Base-by-base conservation (phyloP, 1,139 yeast genomes). In the Candida neerlandica region DNA sequence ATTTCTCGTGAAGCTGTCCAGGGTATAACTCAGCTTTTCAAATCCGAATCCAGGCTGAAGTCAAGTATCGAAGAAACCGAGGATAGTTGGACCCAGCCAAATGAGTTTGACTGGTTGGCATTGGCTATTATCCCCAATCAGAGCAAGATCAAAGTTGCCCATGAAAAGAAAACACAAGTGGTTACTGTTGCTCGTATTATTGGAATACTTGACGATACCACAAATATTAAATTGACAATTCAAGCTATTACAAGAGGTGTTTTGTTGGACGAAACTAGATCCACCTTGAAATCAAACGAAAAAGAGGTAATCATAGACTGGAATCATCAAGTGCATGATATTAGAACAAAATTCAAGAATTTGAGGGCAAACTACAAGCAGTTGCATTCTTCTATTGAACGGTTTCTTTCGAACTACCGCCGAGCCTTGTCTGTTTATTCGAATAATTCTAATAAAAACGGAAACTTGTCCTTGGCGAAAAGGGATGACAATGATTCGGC, bases 171-270 rank as follows among this genome's bases (percentile, higher is more conserved):
- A 16, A 44, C 49, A 23, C 59, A 66, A 11, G 69, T 69, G 1
- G 77, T 73, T 9, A 81, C 86, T 0, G 61, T 83, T 2, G 77
- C 78, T 11, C 68, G 80, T 51, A 71, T 84, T 11, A 73, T 77
- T 14, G 84, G 81, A 1, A 64, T 82, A 11, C 65, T 71, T 29
- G 81, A 76, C 49, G 81, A 75, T 51, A 69, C 75, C 29, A 72
- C 73, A 48, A 70, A 68, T 42, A 66, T 82, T 42, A 71, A 74
- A 21, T 56, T 84, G 41, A 76, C 85, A 0, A 70, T 84, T 47
- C 83, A 79, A 56, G 85, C 86, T 0, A 55, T 82, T n/a, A 62
- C 75, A 0, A 69, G 89, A 53, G 86, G 81, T 4, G 44, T 56
- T 15, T 58, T 57, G 19, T 53, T 68, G 9, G 35, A 32, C n/a